Base-by-base conservation (phyloP, 345 rosid genomes). In the Murraya paniculata region DNA sequence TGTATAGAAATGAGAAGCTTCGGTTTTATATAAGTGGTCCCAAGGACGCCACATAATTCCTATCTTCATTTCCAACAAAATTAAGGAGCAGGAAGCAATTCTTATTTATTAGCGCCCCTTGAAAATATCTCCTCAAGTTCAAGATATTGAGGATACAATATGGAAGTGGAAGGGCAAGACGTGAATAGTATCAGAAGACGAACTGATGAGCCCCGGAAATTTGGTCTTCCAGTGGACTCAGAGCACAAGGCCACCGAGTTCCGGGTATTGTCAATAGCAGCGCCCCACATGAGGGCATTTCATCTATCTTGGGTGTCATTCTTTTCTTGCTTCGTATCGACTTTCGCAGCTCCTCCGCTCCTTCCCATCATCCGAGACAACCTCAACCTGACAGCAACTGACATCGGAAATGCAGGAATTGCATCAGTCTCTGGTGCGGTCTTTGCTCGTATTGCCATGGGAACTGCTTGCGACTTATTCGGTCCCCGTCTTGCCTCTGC, bases 401-500 rank as follows among this genome's bases (percentile, higher is more conserved):
- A 94, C 81, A 90, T 91, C 7, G 98, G 98, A 30, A 91, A 94
- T 80, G 98, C 98, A 1, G 92, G 98, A 8, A 90, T 94, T 55
- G 97, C 98, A 38, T 94, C 97, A 2, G 98, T 92, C 11, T 90
- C 97, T 0, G 98, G 98, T 18, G 90, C 98, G 0, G 97, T 94
- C 57, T 91, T 92, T 69, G 97, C 97, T 21, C 86, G 97, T 65
- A 39, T 94, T 41, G 88, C 90, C 72, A 90, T 94, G 96, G 98
- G 98, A 13, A 86, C 88, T 2, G 91, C 92, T 19, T 94, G 97
- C 56, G 98, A 94, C 78, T 82, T 94, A 1, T 85, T 92, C 68
- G 97, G 98, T 8, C 98, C 98, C 0, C 97, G 98, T 68, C 88
- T 94, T 0, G 98, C 98, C 53, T 92, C 98, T 0, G 90, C 96